phyloP scores from a whole-genome alignment of 441 rosid genomes.

The Adansonia madagascariensis region DNA sequence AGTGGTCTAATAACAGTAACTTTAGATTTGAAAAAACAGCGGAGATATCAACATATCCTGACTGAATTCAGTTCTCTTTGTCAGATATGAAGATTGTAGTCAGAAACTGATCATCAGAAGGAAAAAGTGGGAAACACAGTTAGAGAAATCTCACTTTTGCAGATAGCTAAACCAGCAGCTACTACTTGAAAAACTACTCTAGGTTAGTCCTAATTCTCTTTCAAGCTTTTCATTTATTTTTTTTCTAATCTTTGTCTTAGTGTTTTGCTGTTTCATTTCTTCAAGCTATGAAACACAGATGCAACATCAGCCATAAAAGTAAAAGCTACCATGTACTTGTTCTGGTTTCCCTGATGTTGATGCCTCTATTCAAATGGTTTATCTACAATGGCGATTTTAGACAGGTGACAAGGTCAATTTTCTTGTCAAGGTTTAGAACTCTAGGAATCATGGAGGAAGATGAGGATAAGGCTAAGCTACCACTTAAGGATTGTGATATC shows the following conservation, averaged over 20 bases:
- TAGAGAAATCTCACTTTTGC: neutral
- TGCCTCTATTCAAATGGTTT: conserved; percentile 2
- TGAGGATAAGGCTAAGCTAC: conserved; percentile 54
- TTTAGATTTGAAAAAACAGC: neutral
- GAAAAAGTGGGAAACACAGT: neutral
- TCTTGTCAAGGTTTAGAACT: conserved; percentile 23
- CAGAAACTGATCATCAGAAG: neutral
- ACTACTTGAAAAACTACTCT: neutral
- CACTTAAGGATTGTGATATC: conserved; percentile 55
- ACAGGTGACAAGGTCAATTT: neutral
- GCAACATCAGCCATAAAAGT: neutral
- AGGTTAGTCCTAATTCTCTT: neutral
- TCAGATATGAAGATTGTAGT: neutral
- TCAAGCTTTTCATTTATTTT: neutral
- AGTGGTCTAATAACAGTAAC: neutral
- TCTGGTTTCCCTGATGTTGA: conserved; percentile 14
- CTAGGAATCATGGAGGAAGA: conserved; percentile 38
- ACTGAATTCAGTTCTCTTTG: neutral
- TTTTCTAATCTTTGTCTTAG: neutral
- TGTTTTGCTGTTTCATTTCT: neutral
- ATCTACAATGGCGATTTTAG: conserved; percentile 9
- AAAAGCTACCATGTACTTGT: neutral
- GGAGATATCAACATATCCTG: neutral
- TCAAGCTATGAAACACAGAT: conserved; percentile 22
- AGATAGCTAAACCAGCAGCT: conserved; percentile 1